Conservation (phyloP, 2,329 filamentous ascomycete genomes). For the Plenodomus biglobosus region DNA sequence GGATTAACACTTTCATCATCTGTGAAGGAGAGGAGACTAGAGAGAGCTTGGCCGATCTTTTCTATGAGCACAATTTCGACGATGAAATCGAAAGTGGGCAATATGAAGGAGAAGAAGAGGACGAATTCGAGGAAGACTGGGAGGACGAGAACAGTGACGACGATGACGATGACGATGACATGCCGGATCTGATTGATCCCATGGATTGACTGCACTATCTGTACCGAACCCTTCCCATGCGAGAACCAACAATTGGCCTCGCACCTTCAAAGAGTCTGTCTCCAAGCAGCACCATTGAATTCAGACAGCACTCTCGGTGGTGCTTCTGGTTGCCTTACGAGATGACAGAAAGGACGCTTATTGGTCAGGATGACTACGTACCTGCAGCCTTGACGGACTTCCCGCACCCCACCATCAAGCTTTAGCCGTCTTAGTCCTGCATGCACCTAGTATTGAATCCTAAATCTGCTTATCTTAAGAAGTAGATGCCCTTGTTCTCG, state of each 20-base stretch:
- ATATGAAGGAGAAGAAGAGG: no score
- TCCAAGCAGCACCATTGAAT: no score
- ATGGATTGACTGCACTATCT: neutral
- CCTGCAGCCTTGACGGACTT: neutral
- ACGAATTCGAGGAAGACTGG: neutral
- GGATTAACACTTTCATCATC: slow-evolving; percentile 11
- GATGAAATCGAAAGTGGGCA: slow-evolving; percentile 1
- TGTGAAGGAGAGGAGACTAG: slow-evolving; percentile 6
- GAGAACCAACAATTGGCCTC: neutral
- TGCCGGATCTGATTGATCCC: slow-evolving; percentile 6
- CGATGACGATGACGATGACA: slow-evolving; percentile 7
- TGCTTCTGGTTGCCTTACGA: no score
- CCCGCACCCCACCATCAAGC: slow-evolving; percentile 2
- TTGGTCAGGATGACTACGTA: neutral
- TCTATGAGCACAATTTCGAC: slow-evolving; percentile 1
- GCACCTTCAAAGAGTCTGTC: neutral
- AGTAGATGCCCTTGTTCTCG: neutral
- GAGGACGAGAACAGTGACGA: neutral
- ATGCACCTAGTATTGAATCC: slow-evolving; percentile 3
- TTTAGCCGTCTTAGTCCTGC: slow-evolving; percentile 1
- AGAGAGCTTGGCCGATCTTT: slow-evolving; percentile 6
- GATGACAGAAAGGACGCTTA: neutral
- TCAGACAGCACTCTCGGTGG: no score
- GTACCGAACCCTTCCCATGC: neutral
- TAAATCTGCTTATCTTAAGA: neutral